A percentile compares a stretch with the other conserved stretches of the same genome.
Evolutionary conservation across 371 early-diverging fungal species (phyloP).

Genomic region (Caulochytrium protostelioides): DNA sequence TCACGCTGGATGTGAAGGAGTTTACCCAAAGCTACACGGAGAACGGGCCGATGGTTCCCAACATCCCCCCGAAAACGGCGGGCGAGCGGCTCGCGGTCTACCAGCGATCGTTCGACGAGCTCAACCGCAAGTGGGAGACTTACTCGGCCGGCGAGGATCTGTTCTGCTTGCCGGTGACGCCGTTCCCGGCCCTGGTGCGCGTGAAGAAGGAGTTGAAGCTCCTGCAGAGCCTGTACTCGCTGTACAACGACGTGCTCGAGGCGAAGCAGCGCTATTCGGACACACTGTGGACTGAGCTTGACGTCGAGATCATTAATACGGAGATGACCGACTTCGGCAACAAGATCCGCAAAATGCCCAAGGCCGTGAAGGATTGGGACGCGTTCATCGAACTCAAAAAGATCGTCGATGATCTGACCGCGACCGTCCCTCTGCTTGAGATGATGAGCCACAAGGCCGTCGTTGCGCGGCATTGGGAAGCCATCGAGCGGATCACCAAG

Average conservation of each 20-base stretch:
- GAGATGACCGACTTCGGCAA: constrained; percentile 37
- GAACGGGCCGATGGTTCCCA: constrained; percentile 38
- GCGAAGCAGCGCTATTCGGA: constrained; percentile 26
- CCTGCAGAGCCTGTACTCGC: constrained; percentile 32
- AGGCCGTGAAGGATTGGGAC: constrained; percentile 40
- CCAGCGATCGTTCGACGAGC: constrained; percentile 36
- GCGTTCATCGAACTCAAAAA: constrained; percentile 33
- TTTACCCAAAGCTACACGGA: constrained; percentile 31
- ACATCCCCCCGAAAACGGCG: constrained; percentile 35
- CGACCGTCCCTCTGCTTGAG: constrained; percentile 29
- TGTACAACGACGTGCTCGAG: constrained; percentile 38
- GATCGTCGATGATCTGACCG: constrained; percentile 30
- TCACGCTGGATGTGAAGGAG: constrained; percentile 29
- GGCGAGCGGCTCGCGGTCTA: constrained; percentile 35
- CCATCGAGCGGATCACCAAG: constrained; percentile 24
- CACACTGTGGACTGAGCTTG: constrained; percentile 30
- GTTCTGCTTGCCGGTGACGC: constrained; percentile 34
- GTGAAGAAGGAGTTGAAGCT: constrained; percentile 38
- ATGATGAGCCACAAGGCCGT: constrained; percentile 35
- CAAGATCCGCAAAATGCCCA: constrained; percentile 40
- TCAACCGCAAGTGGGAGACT: constrained; percentile 40
- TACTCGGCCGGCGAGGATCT: constrained; percentile 38
- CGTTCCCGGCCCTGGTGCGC: constrained; percentile 29
- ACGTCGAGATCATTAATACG: constrained; percentile 26
- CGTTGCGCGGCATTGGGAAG: constrained; percentile 34